phyloP scores from a whole-genome alignment of 208 protist species.

The Trichomonas tenax region DNA sequence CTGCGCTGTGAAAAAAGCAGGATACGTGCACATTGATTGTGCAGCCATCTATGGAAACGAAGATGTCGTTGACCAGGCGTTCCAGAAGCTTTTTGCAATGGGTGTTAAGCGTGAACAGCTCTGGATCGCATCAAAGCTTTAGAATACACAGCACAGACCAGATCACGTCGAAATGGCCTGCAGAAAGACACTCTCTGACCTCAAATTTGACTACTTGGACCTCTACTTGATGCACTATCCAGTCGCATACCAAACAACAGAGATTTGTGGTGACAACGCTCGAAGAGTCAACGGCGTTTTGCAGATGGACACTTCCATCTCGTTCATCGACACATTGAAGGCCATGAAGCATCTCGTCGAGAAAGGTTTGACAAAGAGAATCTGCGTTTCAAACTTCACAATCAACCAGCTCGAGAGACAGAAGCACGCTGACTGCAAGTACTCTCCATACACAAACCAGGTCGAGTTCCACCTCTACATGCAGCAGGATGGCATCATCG shows the following conservation, averaged over 20 bases:
- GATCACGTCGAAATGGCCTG: neutral
- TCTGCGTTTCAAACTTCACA: neutral
- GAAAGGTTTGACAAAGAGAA: neutral
- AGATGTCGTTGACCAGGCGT: slow-evolving; percentile 12
- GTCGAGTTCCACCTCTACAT: slow-evolving; percentile 27
- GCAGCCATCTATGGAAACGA: slow-evolving; percentile 24
- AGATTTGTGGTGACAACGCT: too few relatives aligned
- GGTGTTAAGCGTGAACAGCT: neutral
- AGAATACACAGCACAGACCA: neutral
- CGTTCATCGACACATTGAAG: neutral
- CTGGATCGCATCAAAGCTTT: neutral
- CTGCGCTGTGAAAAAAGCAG: neutral
- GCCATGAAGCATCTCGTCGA: neutral
- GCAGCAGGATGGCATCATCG: neutral
- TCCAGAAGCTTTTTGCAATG: neutral
- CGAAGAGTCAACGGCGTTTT: too few relatives aligned
- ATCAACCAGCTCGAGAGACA: neutral
- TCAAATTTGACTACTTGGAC: neutral
- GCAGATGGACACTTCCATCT: neutral
- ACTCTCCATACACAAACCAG: neutral
- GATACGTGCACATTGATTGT: slow-evolving; percentile 28
- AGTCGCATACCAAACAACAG: neutral
- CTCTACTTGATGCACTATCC: neutral
- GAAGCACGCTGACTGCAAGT: neutral
- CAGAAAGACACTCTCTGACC: neutral